Conservation (phyloP, 768 basidiomycete genomes). For the Cystobasidium ongulense region DNA sequence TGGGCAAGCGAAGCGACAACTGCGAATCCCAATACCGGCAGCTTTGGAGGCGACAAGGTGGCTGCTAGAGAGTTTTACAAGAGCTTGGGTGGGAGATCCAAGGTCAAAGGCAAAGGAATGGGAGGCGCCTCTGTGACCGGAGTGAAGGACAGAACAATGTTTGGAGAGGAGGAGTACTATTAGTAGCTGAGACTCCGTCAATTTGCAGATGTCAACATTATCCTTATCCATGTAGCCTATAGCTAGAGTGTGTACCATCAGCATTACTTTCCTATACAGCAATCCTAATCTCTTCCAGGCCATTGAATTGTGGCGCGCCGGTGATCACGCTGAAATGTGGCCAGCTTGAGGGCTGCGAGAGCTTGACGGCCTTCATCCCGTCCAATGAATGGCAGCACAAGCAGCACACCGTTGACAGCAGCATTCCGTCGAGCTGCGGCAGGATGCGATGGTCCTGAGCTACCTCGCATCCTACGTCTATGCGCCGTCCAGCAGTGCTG, state of each 20-base stretch:
- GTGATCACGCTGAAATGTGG: neutral
- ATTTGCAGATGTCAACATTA: neutral
- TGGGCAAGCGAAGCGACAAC: conserved; percentile 38
- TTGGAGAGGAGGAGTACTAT: conserved; percentile 25
- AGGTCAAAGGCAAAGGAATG: conserved; percentile 39
- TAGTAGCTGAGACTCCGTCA: neutral
- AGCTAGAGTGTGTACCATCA: neutral
- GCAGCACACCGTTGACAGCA: neutral
- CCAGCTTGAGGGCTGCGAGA: too few species aligned
- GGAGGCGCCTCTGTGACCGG: neutral
- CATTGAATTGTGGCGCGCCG: neutral
- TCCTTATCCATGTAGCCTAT: neutral
- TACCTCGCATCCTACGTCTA: conserved; percentile 28
- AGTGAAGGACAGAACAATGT: conserved; percentile 14
- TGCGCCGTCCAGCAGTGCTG: neutral
- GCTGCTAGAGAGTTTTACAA: conserved; percentile 41
- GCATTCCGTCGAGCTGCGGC: neutral
- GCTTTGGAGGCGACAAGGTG: conserved; percentile 32
- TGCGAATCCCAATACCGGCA: neutral
- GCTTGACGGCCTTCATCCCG: neutral
- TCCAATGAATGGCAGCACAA: neutral
- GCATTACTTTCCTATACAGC: neutral
- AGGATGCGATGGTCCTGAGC: conserved; percentile 22
- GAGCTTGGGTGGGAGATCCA: conserved; percentile 33
- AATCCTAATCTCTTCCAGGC: too few species aligned